Percentiles rank a stretch among this genome's conserved stretches.
phyloP scores from a whole-genome alignment of 768 basidiomycete genomes.

The Russula lepida region DNA sequence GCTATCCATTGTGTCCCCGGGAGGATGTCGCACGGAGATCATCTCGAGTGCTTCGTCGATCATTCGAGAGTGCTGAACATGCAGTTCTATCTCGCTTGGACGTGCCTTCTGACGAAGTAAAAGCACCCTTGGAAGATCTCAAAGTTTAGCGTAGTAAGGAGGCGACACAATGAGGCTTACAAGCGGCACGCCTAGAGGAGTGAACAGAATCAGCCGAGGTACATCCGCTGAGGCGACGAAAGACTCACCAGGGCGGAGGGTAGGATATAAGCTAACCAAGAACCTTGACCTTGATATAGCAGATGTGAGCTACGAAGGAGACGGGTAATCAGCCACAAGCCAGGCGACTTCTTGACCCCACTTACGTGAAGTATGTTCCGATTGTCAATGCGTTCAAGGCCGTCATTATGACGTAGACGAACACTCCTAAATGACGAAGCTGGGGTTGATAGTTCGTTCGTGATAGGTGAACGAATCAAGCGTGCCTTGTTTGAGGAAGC shows the following conservation, averaged over 20 bases:
- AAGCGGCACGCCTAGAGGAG: conserved; percentile 10
- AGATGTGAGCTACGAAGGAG: neutral
- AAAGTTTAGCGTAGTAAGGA: neutral
- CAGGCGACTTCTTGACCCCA: neutral
- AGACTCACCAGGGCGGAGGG: conserved; percentile 14
- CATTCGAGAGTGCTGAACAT: neutral
- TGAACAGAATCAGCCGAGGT: neutral
- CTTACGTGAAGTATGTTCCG: conserved; percentile 16
- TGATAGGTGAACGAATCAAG: neutral
- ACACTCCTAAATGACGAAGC: conserved; percentile 9
- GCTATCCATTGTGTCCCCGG: neutral
- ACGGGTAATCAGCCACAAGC: neutral
- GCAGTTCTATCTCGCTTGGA: conserved; percentile 16
- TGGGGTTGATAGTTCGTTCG: neutral
- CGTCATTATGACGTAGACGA: conserved; percentile 18
- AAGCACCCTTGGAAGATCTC: conserved; percentile 10
- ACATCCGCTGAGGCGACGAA: neutral
- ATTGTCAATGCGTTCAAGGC: conserved; percentile 17
- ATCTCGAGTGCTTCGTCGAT: conserved; percentile 17
- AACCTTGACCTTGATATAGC: conserved; percentile 9
- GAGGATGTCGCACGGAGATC: neutral
- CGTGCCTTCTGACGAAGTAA: conserved; percentile 13
- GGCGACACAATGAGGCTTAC: neutral
- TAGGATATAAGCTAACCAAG: conserved; percentile 17
- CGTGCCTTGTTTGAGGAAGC: conserved; percentile 18